phyloP scores from a whole-genome alignment of 306 rosid species.

The Quercus ilex region DNA sequence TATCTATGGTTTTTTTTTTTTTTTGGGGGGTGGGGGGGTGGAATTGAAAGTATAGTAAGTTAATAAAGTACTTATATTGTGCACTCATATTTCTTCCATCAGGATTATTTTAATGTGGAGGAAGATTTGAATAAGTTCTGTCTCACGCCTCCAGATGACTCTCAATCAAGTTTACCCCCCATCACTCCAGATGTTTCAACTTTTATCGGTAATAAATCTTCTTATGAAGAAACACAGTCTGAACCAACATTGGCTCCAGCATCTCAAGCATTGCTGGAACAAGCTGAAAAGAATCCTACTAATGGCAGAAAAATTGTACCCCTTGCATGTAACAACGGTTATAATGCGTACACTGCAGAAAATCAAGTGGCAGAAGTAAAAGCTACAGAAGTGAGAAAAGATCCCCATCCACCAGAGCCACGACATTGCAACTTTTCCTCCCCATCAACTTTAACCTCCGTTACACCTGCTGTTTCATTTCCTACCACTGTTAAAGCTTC shows the following conservation, averaged over 20 bases:
- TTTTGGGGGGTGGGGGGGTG: no score
- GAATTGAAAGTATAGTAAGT: no score
- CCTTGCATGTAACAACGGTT: no score
- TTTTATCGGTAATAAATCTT: constrained; percentile 23
- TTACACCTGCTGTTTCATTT: no score
- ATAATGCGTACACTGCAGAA: no score
- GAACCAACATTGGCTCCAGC: constrained; percentile 15
- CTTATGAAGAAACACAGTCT: constrained; percentile 32
- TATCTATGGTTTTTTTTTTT: not conserved
- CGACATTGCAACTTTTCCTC: no score
- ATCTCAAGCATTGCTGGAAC: constrained; percentile 36
- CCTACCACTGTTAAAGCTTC: no score
- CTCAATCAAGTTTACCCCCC: not conserved
- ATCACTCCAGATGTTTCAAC: constrained; percentile 2
- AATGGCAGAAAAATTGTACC: constrained; percentile 34
- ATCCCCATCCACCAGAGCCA: no score
- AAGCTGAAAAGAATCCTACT: not conserved
- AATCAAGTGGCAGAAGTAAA: not conserved
- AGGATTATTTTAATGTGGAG: constrained; percentile 3
- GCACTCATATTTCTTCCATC: not conserved
- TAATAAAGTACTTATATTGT: not conserved
- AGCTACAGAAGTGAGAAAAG: not conserved
- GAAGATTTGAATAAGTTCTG: not conserved
- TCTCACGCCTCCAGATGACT: constrained; percentile 3
- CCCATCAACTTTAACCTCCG: no score